phyloP scores from a whole-genome alignment of 73 alveolate genomes.

The Paramecium sonneborni region DNA sequence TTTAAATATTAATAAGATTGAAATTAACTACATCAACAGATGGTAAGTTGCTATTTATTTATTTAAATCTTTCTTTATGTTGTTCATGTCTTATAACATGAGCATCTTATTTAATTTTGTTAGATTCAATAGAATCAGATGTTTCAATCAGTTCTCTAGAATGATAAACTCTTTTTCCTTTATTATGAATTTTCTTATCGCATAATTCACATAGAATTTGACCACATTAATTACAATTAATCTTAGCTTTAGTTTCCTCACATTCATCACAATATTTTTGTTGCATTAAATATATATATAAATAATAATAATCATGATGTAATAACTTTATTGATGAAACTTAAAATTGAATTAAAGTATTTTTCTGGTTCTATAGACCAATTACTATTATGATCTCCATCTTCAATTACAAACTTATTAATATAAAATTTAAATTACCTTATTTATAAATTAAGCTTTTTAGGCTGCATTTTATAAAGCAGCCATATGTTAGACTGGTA shows the following conservation, averaged over 20 bases:
- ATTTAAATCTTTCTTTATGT: slow-evolving; percentile 43
- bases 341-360: slow-evolving; percentile 13
- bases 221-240: slow-evolving; percentile 74
- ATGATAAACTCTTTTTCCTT: slow-evolving; percentile 77
- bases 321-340: background rate
- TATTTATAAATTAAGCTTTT: slow-evolving; percentile 69
- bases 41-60: slow-evolving; percentile 10
- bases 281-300: background rate
- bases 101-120: slow-evolving; percentile 29
- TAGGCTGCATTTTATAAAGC: slow-evolving; percentile 74
- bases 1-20: background rate
- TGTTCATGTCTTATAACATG: slow-evolving; percentile 37
- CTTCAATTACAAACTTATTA: slow-evolving; percentile 44
- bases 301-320: background rate
- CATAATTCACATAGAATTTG: slow-evolving; percentile 73
- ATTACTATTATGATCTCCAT: slow-evolving; percentile 70
- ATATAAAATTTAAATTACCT: background rate
- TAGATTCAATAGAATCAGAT: slow-evolving; percentile 8
- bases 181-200: slow-evolving; percentile 73
- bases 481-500: slow-evolving; percentile 81
- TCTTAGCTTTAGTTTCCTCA: slow-evolving; percentile 71
- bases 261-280: slow-evolving; percentile 75
- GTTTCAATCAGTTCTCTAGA: slow-evolving; percentile 42
- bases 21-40: slow-evolving; percentile 2
- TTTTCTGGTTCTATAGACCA: slow-evolving; percentile 62